A percentile compares a stretch with the other conserved stretches of the same genome.
These are phyloP conservation scores for Paramecium sonneborni DNA, from an alignment of 73 alveolate genomes.

Conservation along the genomic window DNA sequence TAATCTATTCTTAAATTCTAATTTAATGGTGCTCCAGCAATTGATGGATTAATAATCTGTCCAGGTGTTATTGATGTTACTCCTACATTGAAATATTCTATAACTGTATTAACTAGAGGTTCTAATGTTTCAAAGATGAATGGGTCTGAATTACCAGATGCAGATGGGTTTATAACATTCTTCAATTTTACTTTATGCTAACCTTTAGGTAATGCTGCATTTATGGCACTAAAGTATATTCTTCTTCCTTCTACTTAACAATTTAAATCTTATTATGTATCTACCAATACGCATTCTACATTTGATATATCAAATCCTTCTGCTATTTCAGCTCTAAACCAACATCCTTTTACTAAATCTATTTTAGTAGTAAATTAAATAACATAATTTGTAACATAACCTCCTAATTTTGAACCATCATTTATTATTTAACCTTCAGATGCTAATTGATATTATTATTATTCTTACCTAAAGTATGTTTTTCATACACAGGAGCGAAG, in stretches of 20 bases:
- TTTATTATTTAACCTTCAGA: neutral
- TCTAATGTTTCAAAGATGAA: constrained; percentile 38
- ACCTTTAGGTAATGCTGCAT: neutral
- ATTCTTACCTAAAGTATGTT: constrained; percentile 3
- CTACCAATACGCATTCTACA: constrained; percentile 34
- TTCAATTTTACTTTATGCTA: constrained; percentile 32
- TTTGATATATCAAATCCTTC: neutral
- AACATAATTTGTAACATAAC: constrained; percentile 41
- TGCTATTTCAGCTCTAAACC: constrained; percentile 62
- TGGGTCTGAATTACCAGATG: constrained; percentile 53
- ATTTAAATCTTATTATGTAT: constrained; percentile 21
- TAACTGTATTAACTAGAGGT: constrained; percentile 19
- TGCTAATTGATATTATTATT: neutral
- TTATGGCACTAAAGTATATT: constrained; percentile 52
- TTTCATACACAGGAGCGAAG: neutral
- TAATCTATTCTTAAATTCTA: constrained; percentile 62
- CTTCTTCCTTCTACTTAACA: constrained; percentile 40
- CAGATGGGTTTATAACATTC: constrained; percentile 49
- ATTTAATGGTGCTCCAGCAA: constrained; percentile 62
- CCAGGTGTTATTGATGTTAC: constrained; percentile 50
- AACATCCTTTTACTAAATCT: constrained; percentile 10
- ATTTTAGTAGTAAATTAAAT: constrained; percentile 35
- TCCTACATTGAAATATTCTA: neutral
- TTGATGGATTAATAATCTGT: constrained; percentile 34
- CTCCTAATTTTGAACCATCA: constrained; percentile 67